phyloP scores from a whole-genome alignment of 768 basidiomycete species.

The Dentipellis sp. region DNA sequence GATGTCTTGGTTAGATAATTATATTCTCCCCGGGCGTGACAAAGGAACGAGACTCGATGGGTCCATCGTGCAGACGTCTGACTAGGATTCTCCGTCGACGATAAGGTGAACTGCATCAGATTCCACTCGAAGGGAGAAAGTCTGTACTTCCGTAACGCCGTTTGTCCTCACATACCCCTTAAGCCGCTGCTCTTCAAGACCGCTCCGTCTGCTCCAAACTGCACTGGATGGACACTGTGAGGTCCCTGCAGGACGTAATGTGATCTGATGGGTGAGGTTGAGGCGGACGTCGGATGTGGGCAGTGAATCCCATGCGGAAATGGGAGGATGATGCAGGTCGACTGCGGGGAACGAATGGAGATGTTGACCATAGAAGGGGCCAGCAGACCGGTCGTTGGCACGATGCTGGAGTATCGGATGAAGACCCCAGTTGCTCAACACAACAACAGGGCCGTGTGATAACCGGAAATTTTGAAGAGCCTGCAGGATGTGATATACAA shows the following conservation, averaged over 20 bases:
- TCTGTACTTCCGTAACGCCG: not conserved
- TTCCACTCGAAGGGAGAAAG: not conserved
- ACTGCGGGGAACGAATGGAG: constrained; percentile 23
- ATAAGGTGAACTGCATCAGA: not conserved
- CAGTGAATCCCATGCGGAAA: not conserved
- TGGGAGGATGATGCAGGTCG: not conserved
- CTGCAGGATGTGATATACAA: constrained; percentile 34
- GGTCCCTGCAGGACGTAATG: not conserved
- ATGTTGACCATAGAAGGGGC: constrained; percentile 40
- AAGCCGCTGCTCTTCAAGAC: not conserved
- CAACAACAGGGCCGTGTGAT: constrained; percentile 39
- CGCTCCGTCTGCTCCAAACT: not conserved
- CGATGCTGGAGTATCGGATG: constrained; percentile 10
- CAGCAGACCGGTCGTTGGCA: constrained; percentile 1
- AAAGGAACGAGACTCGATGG: no score
- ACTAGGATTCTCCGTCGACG: not conserved
- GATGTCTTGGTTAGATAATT: no score
- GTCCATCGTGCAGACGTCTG: no score
- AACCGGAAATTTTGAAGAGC: constrained; percentile 40
- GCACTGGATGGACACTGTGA: not conserved
- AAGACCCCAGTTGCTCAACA: constrained; percentile 60
- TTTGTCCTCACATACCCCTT: not conserved
- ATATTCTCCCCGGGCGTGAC: no score
- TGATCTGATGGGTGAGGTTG: constrained; percentile 10
- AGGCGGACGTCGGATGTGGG: not conserved